Evolutionary conservation across 164 flowering plant genomes (phyloP), one percentile per base, ranked within the genome.

Genomic region (Berberis vulgaris): DNA sequence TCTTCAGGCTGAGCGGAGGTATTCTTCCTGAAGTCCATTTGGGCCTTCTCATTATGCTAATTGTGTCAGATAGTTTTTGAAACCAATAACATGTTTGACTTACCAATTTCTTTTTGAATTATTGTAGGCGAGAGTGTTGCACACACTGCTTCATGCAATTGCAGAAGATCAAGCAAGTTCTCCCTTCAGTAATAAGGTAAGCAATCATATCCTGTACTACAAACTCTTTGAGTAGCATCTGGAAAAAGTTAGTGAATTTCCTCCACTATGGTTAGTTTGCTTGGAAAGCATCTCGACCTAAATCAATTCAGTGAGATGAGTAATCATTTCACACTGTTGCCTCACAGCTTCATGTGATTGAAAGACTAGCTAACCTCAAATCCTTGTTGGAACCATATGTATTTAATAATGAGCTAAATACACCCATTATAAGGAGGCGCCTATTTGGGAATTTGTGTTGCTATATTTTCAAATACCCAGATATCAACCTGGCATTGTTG

Each of bases 1-100:
- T 79, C 90, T 93, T 71, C 96, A 93, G 67, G 88, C 86, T 52
- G 98, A 93, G 71, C 78, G 82, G 69, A 86, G 98, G 98, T 88
- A 60, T 53, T 10, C 42, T 49, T 42, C 8, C 43, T 11, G 4
- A 41, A 2, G 26, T 41, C 43, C 8, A 41, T 41, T 42, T 40
- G 9, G 39, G 39, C 26, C 26, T 5, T 42, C 7, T 57, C 43
- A 1, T 7, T 7, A 8, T 26, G 26, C 26, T 26, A 26, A 26
- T 57, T 57, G 60, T 57, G 3, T 57, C 12, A 6, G 12, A 7
- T 57, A 7, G 12, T 6, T 8, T 7, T 6, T 26, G 26, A 6
- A 7, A 26, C 26, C 11, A 8, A 13, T 44, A 6, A 50, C 26
- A 26, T 26, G 26, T 26, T 26, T 26, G 26, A 26, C 54, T 45